These are phyloP conservation scores for Pezicula carpinea DNA, from an alignment of 2,329 filamentous ascomycete species.

Conservation along the genomic window DNA sequence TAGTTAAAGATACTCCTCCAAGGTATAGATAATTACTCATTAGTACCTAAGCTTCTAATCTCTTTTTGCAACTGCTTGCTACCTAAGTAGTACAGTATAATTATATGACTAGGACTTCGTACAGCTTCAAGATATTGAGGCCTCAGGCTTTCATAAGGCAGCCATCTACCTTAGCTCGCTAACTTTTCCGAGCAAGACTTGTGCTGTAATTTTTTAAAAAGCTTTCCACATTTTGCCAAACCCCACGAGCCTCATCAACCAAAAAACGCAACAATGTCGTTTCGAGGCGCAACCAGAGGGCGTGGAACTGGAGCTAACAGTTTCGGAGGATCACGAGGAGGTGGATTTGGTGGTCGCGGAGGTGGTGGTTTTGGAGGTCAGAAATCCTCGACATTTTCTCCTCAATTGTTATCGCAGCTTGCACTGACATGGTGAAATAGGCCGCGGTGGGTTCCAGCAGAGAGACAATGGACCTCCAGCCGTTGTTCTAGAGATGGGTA, in stretches of 20 bases:
- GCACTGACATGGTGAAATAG: slow-evolving; percentile 33
- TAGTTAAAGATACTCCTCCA: too few species aligned
- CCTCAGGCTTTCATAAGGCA: too few species aligned
- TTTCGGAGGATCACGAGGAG: slow-evolving; percentile 34
- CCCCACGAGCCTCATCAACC: slow-evolving; percentile 21
- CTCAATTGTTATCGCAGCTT: slow-evolving; percentile 6
- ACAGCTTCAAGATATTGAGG: too few species aligned
- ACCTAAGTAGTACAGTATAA: too few species aligned
- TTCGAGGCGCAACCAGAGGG: slow-evolving; percentile 54
- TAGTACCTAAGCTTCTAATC: too few species aligned
- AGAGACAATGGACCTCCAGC: slow-evolving; percentile 58
- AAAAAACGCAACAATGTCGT: slow-evolving; percentile 37
- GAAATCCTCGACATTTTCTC: slow-evolving; percentile 1
- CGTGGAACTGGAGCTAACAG: slow-evolving; percentile 42
- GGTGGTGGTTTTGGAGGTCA: slow-evolving; percentile 35
- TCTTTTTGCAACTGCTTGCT: too few species aligned
- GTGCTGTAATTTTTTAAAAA: slow-evolving; percentile 7
- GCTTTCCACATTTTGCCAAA: slow-evolving; percentile 19
- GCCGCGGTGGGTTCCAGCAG: slow-evolving; percentile 58
- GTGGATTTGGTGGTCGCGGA: slow-evolving; percentile 43
- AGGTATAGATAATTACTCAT: too few species aligned
- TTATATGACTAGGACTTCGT: too few species aligned
- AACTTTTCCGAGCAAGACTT: slow-evolving; percentile 8
- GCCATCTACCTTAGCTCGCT: neutral
- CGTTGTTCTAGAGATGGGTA: slow-evolving; percentile 79